Conservation (phyloP, 306 rosid species). For the Delonix regia region DNA sequence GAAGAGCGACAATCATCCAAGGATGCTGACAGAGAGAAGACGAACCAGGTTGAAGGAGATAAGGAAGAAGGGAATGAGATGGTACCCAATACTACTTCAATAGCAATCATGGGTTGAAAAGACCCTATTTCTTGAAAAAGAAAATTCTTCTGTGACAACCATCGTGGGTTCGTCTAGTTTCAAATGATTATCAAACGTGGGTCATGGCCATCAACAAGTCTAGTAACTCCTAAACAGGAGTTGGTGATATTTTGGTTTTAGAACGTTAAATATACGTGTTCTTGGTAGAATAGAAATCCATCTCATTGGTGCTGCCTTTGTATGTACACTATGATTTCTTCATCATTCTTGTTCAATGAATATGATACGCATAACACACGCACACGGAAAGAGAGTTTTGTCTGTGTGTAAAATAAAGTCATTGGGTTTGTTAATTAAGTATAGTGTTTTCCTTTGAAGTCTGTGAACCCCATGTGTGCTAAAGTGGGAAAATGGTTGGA, state of each 20-base stretch:
- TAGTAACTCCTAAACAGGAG: neutral
- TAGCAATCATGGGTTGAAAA: constrained; percentile 50
- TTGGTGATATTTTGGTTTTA: neutral
- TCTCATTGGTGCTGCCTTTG: neutral
- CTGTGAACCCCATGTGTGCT: constrained; percentile 46
- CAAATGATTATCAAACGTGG: constrained; percentile 12
- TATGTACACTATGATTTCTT: neutral
- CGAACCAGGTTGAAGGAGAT: constrained; percentile 40
- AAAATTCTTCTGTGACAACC: constrained; percentile 2
- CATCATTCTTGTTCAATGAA: neutral
- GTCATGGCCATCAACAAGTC: constrained; percentile 12
- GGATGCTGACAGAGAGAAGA: constrained; percentile 49
- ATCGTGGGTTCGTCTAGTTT: neutral
- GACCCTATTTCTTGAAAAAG: neutral
- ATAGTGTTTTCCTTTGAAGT: constrained; percentile 26
- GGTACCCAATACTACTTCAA: constrained; percentile 42
- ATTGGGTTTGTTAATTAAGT: neutral
- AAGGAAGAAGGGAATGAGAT: constrained; percentile 29
- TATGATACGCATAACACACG: neutral
- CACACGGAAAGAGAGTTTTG: constrained; percentile 7
- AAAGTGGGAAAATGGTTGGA: constrained; percentile 49
- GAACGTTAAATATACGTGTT: neutral
- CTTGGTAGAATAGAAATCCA: neutral
- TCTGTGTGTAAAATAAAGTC: neutral
- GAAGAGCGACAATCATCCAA: constrained; percentile 46